Evolutionary conservation across 1,284 basidiomycete species (phyloP).

Genomic region (Pseudozyma sp.): DNA sequence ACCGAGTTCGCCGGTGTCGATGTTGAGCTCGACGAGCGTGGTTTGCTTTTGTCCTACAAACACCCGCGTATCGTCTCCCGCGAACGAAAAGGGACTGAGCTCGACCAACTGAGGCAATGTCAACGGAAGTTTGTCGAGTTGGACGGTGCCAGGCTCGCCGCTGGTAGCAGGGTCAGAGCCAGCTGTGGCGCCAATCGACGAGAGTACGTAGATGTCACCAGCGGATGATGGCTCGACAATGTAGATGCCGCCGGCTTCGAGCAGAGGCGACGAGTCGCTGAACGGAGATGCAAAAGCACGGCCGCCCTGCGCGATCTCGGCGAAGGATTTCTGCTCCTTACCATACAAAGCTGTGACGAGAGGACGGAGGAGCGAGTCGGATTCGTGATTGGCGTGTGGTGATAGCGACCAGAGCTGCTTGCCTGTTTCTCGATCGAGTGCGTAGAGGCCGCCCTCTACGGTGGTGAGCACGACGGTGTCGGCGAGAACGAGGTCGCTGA

Average conservation of each 20-base stretch:
- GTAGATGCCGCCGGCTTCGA: constrained; percentile 78
- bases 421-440: constrained; percentile 83
- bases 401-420: constrained; percentile 57
- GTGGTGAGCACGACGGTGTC: constrained; percentile 85
- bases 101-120: constrained; percentile 87
- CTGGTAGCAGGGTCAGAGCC: constrained; percentile 13
- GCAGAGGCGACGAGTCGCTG: constrained; percentile 68
- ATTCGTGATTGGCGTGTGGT: constrained; percentile 37
- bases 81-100: constrained; percentile 83
- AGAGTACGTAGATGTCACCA: constrained; percentile 86
- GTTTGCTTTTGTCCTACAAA: constrained; percentile 89
- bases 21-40: constrained; percentile 80
- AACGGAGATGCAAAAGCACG: constrained; percentile 34
- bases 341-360: constrained; percentile 60
- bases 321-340: constrained; percentile 53
- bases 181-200: constrained; percentile 67
- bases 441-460: constrained; percentile 90
- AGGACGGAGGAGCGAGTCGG: constrained; percentile 51
- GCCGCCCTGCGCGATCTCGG: constrained; percentile 50
- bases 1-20: constrained; percentile 84
- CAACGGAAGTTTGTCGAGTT: constrained; percentile 80
- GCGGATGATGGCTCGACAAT: constrained; percentile 86
- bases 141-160: constrained; percentile 37
- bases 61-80: constrained; percentile 77
- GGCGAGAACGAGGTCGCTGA: constrained; percentile 74